Evolutionary conservation across 225 moss, liverwort and hornwort species (phyloP).

Genomic region (Pseudisothecium myosuroides): DNA sequence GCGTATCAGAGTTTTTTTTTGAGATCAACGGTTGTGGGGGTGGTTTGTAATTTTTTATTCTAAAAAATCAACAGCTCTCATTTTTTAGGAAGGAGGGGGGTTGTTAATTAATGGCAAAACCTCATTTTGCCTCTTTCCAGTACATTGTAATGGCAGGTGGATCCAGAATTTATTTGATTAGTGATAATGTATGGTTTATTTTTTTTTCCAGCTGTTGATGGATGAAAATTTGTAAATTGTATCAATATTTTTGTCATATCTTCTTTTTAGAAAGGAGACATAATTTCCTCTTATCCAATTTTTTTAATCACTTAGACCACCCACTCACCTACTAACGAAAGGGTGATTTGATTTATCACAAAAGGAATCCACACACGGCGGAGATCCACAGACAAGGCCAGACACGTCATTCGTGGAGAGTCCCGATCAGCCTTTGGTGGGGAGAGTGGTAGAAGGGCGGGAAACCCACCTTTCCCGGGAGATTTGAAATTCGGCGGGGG

Average conservation of each 20-base stretch:
- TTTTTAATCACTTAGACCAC: not conserved
- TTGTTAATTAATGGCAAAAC: no score
- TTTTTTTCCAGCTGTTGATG: not conserved
- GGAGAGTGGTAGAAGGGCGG: not conserved
- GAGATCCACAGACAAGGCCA: not conserved
- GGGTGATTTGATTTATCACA: not conserved
- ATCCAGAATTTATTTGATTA: not conserved
- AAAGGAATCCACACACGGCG: not conserved
- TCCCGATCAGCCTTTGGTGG: not conserved
- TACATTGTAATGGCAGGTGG: not conserved
- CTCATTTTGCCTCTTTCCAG: no score
- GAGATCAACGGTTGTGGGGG: no score
- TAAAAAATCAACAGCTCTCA: no score
- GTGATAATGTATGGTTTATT: accelerated
- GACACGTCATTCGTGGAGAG: not conserved
- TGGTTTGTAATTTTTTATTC: no score
- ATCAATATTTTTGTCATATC: not conserved
- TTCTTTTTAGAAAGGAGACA: not conserved
- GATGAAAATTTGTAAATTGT: not conserved
- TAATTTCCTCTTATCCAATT: not conserved
- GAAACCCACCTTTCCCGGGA: not conserved
- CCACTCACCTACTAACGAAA: not conserved
- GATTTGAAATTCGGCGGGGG: not conserved
- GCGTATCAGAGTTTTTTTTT: no score
- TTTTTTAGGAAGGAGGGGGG: no score